These are phyloP conservation scores for Solanum stenotomum DNA, from an alignment of 257 asterid genomes.

Conservation along the genomic window DNA sequence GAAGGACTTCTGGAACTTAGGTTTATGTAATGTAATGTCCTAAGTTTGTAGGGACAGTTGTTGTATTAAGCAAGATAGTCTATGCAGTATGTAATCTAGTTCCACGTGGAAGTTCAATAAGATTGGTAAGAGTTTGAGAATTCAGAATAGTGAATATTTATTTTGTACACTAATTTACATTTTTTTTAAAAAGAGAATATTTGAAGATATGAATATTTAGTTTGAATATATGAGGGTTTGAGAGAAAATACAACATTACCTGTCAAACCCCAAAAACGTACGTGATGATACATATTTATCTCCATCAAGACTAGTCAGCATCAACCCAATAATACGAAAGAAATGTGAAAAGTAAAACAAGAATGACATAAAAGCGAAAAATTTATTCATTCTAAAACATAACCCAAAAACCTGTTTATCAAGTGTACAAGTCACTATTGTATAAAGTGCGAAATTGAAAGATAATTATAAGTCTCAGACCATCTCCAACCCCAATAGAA, in stretches of 20 bases:
- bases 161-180: not conserved
- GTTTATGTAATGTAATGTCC: not conserved
- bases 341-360: not conserved
- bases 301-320: not conserved
- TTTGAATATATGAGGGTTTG: not conserved
- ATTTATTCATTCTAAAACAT: no score
- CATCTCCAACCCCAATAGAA: no score
- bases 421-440: not conserved
- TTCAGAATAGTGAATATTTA: no score
- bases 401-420: not conserved
- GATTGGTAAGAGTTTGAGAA: not conserved
- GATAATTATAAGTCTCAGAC: no score
- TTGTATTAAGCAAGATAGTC: no score
- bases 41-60: not conserved
- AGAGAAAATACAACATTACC: not conserved
- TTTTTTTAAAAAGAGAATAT: not conserved
- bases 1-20: not conserved
- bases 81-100: not conserved
- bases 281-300: not conserved
- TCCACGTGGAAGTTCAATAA: not conserved
- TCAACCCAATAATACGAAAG: not conserved
- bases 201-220: not conserved
- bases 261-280: not conserved
- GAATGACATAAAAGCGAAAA: not conserved
- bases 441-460: not conserved